phyloP scores from a whole-genome alignment of 176 grass and related monocot genomes.

The Olyra latifolia region DNA sequence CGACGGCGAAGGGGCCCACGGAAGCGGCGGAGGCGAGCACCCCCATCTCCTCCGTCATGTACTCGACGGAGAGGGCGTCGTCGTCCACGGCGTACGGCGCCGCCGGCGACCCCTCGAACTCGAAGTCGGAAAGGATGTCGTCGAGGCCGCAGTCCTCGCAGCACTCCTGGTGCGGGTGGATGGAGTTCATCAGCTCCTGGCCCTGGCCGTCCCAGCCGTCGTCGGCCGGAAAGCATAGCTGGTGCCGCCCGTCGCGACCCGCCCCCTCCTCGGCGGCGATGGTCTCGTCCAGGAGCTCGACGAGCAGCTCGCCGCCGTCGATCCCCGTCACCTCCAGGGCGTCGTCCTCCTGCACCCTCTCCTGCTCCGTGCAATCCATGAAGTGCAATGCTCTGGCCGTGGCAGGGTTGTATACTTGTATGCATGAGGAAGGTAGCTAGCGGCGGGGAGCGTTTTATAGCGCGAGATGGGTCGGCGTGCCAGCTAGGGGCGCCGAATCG shows the following conservation, averaged over 20 bases:
- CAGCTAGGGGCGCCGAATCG: constrained; percentile 3
- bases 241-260: background rate
- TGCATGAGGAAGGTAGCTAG: background rate
- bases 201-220: background rate
- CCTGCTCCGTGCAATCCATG: constrained; percentile 22
- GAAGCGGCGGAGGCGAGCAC: background rate
- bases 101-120: constrained; percentile 28
- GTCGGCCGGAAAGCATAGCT: background rate
- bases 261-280: background rate
- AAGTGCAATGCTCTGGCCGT: constrained; percentile 2
- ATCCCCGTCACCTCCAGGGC: constrained; percentile 44
- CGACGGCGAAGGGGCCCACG: constrained; percentile 23
- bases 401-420: background rate
- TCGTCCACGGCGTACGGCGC: constrained; percentile 20
- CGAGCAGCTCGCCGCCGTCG: constrained; percentile 41
- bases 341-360: background rate
- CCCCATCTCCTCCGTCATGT: constrained; percentile 49
- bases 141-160: constrained; percentile 79
- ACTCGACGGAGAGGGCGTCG: constrained; percentile 24
- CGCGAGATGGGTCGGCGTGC: constrained; percentile 28
- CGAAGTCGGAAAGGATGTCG: constrained; percentile 45
- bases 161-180: constrained; percentile 41
- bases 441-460: constrained; percentile 29
- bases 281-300: constrained; percentile 49
- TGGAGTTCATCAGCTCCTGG: background rate